Evolutionary conservation across 129 eudicot species (phyloP).

Genomic region (Centaurea solstitialis): DNA sequence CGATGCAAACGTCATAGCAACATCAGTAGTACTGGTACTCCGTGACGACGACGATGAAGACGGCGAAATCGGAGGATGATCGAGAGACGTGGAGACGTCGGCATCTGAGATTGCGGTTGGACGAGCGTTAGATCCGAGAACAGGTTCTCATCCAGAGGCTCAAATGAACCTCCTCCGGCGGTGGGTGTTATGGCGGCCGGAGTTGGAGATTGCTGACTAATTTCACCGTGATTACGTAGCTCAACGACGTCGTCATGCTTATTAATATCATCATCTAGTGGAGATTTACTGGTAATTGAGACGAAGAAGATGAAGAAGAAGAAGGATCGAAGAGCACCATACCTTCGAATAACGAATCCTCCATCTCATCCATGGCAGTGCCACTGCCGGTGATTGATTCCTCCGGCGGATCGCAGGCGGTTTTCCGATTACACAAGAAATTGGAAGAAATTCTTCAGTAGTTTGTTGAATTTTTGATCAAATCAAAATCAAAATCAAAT

Average conservation of each 20-base stretch:
- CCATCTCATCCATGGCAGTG: conserved; percentile 34
- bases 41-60: conserved; percentile 26
- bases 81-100: conserved; percentile 21
- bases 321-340: conserved; percentile 58
- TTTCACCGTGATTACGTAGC: conserved; percentile 25
- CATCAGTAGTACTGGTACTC: conserved; percentile 30
- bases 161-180: conserved; percentile 20
- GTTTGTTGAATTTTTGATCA: neutral
- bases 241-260: conserved; percentile 11
- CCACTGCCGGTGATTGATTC: conserved; percentile 8
- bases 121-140: conserved; percentile 73
- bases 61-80: conserved; percentile 25
- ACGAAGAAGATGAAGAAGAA: conserved; percentile 13
- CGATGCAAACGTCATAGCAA: conserved; percentile 12
- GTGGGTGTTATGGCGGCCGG: conserved; percentile 20
- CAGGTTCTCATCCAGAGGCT: conserved; percentile 66
- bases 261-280: neutral
- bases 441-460: neutral
- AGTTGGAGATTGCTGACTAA: conserved; percentile 22
- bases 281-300: conserved; percentile 18
- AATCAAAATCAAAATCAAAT: neutral
- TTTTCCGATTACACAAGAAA: neutral
- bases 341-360: conserved; percentile 76
- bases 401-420: neutral
- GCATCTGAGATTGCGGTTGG: conserved; percentile 29